Evolutionary conservation across 306 rosid genomes (phyloP).

Genomic region (Comarum palustre): DNA sequence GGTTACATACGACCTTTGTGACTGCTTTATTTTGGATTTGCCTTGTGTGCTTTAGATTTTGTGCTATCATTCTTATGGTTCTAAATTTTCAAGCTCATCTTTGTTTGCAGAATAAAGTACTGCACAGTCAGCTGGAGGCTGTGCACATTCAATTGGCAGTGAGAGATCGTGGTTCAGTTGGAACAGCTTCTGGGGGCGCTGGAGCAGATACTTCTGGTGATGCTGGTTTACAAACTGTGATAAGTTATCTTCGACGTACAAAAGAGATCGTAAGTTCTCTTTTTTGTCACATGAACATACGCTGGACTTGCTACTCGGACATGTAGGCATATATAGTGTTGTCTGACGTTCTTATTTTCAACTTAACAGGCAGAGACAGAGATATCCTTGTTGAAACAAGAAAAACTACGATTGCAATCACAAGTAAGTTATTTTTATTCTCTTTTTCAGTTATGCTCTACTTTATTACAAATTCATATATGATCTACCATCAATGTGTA

Average conservation of each 20-base stretch:
- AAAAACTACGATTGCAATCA: constrained; percentile 77
- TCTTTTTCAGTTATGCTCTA: not conserved
- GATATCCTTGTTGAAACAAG: constrained; percentile 76
- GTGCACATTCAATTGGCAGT: constrained; percentile 84
- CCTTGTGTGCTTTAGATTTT: not conserved
- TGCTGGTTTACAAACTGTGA: constrained; percentile 68
- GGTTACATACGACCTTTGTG: not conserved
- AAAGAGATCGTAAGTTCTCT: constrained; percentile 76
- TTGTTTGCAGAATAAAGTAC: constrained; percentile 70
- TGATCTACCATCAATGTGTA: not conserved
- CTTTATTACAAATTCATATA: not conserved
- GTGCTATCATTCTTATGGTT: not conserved
- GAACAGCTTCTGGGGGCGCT: constrained; percentile 50
- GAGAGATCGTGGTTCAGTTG: constrained; percentile 71
- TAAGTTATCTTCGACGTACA: constrained; percentile 77
- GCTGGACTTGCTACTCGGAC: not conserved
- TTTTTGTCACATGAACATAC: not conserved
- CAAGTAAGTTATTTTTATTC: constrained; percentile 44
- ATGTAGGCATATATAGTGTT: not conserved
- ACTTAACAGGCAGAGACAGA: constrained; percentile 84
- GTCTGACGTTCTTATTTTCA: constrained; percentile 16
- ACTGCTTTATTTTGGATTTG: not conserved
- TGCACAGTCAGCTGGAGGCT: constrained; percentile 85
- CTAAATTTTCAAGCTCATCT: not conserved
- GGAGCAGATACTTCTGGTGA: constrained; percentile 43